phyloP scores from a whole-genome alignment of 2,329 filamentous ascomycete genomes.

The Penicillium sp. region DNA sequence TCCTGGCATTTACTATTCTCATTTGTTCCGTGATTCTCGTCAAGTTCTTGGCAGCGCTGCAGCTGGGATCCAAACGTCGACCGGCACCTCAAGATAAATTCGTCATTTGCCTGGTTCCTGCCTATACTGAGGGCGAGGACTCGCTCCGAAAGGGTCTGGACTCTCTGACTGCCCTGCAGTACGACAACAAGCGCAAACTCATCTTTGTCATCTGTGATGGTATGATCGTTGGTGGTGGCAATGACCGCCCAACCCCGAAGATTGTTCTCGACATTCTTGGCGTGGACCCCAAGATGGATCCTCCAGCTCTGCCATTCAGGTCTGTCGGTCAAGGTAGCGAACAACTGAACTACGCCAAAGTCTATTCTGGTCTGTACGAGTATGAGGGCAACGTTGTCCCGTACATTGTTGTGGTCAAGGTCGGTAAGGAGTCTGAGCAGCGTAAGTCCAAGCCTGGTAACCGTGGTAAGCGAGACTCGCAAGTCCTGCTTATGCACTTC shows the following conservation, averaged over 20 bases:
- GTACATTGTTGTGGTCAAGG: slow-evolving; percentile 94
- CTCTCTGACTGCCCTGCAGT: slow-evolving; percentile 90
- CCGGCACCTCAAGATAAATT: slow-evolving; percentile 96
- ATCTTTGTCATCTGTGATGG: slow-evolving; percentile 92
- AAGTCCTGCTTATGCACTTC: slow-evolving; percentile 95
- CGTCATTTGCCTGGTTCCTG: slow-evolving; percentile 96
- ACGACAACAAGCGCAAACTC: slow-evolving; percentile 97
- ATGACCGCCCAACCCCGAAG: slow-evolving; percentile 91
- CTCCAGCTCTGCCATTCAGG: slow-evolving; percentile 91
- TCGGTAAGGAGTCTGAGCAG: slow-evolving; percentile 96
- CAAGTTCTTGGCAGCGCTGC: slow-evolving; percentile 92
- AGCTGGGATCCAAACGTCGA: slow-evolving; percentile 88
- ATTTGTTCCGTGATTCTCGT: slow-evolving; percentile 78
- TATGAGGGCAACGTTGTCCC: slow-evolving; percentile 97
- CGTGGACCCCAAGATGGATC: slow-evolving; percentile 95
- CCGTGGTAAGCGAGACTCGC: slow-evolving; percentile 97
- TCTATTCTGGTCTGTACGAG: slow-evolving; percentile 97
- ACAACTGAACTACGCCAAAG: slow-evolving; percentile 97
- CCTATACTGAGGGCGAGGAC: slow-evolving; percentile 97
- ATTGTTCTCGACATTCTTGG: slow-evolving; percentile 97
- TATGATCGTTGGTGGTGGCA: slow-evolving; percentile 99
- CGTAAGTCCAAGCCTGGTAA: slow-evolving; percentile 91
- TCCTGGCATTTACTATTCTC: slow-evolving; percentile 85
- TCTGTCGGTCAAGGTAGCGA: slow-evolving; percentile 87
- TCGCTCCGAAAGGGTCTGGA: slow-evolving; percentile 91